Evolutionary conservation across 1,284 basidiomycete genomes (phyloP), one percentile per base, ranked within the genome.

Genomic region (Acaromyces ingoldii): DNA sequence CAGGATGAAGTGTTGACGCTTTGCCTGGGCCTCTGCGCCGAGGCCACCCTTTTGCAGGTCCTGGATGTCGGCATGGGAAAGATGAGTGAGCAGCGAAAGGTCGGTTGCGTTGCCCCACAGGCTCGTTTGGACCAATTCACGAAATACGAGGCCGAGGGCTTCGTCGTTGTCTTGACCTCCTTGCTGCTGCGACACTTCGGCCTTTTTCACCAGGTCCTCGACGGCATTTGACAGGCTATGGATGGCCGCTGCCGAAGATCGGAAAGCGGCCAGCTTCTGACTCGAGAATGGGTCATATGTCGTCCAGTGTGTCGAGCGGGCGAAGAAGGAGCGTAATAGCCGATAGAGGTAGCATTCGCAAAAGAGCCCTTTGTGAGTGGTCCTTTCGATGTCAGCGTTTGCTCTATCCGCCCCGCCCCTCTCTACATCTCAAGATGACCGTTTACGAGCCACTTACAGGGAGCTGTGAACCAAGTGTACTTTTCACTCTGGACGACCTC

Each of bases 291-390:
- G 91, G 67, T 98, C 93, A 66, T 85, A 89, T 34, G 55, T 42
- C 43, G 78, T 79, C 91, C 91, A 97, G 65, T 86, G 81, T 37
- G 76, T 76, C 2, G 86, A 87, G 55, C 80, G 77, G 0, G 82
- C 80, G 69, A 95, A 89, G 72, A 84, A 85, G 2, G 84, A 84
- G 19, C 89, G 83, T 19, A 98, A 73, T 1, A 88, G 80, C 24
- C 91, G 88, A 77, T 97, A 97, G 55, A 81, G 72, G 63, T 80
- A 80, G 67, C 79, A 95, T 84, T 97, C 93, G 55, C 91, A 89
- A 73, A 83, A 96, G 11, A 98, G 63, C 59, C 60, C 44, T 40
- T 28, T 6, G 36, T n/a, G 36, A 6, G 19, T n/a, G n/a, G n/a
- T n/a, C n/a, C n/a, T n/a, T n/a, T n/a, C n/a, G n/a, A n/a, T n/a